These are phyloP conservation scores for Aphanomyces invadans DNA, from an alignment of 352 stramenopile genomes.

Conservation along the genomic window DNA sequence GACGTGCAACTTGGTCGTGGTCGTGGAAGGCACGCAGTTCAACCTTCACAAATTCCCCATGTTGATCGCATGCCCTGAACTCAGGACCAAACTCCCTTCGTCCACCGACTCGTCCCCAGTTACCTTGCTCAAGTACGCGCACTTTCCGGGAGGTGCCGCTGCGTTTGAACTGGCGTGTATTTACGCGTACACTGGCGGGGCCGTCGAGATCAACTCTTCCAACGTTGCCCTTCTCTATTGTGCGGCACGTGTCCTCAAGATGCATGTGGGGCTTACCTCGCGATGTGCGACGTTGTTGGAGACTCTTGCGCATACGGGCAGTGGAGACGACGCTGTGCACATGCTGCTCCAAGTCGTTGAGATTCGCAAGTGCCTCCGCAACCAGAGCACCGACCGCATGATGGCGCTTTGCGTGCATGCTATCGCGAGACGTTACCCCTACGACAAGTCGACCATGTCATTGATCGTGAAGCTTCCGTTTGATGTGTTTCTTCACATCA, in stretches of 20 bases:
- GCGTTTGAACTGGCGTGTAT: conserved; percentile 63
- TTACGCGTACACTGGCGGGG: conserved; percentile 45
- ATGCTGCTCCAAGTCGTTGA: conserved; percentile 24
- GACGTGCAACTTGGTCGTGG: conserved; percentile 54
- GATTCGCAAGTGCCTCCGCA: conserved; percentile 24
- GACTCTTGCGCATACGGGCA: conserved; percentile 16
- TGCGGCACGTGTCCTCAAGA: conserved; percentile 24
- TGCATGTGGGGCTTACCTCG: conserved; percentile 21
- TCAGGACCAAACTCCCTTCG: conserved; percentile 37
- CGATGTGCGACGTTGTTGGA: conserved; percentile 22
- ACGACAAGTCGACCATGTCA: conserved; percentile 26
- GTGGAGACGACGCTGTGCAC: conserved; percentile 21
- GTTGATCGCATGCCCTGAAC: conserved; percentile 41
- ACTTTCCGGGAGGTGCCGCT: conserved; percentile 45
- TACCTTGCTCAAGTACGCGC: conserved; percentile 37
- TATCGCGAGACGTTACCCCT: conserved; percentile 22
- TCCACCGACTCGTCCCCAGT: conserved; percentile 21
- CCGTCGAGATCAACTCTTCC: conserved; percentile 21
- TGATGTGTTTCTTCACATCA: conserved; percentile 36
- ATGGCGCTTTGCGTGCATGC: conserved; percentile 30
- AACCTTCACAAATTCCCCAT: conserved; percentile 66
- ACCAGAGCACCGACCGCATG: conserved; percentile 26
- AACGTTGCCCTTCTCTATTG: conserved; percentile 24
- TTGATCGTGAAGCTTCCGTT: conserved; percentile 34
- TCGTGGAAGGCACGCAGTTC: conserved; percentile 54